A percentile compares a stretch with the other conserved stretches of the same genome.
phyloP scores from a whole-genome alignment of 331 rosid genomes.

The Saraca asoca region DNA sequence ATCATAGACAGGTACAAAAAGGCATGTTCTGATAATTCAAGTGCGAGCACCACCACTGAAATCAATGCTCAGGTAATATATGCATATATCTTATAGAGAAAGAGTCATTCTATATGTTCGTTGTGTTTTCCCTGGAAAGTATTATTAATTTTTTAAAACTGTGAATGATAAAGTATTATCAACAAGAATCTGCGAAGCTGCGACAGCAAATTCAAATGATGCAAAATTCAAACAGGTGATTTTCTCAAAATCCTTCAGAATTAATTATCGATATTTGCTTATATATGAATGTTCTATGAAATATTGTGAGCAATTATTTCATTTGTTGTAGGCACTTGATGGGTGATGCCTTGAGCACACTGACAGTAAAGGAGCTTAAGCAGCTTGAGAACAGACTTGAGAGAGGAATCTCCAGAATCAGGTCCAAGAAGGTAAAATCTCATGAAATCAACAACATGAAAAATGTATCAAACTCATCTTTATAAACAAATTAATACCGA shows the following conservation, averaged over 20 bases:
- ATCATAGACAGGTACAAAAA: constrained; percentile 91
- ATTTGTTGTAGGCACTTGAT: constrained; percentile 81
- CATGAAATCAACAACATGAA: not conserved
- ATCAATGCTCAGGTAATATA: constrained; percentile 75
- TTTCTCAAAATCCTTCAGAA: constrained; percentile 4
- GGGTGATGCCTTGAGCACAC: constrained; percentile 85
- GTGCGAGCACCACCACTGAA: constrained; percentile 63
- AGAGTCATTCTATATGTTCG: too few relatives aligned
- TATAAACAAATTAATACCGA: too few relatives aligned
- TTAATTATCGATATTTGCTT: too few relatives aligned
- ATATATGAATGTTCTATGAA: too few relatives aligned
- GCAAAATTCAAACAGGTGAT: constrained; percentile 90
- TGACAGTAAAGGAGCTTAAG: constrained; percentile 78
- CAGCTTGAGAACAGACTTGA: constrained; percentile 88
- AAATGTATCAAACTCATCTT: too few relatives aligned
- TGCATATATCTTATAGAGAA: too few relatives aligned
- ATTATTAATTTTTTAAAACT: too few relatives aligned
- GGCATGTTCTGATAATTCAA: constrained; percentile 72
- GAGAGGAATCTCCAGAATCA: constrained; percentile 78
- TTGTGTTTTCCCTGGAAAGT: too few relatives aligned
- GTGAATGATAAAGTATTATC: too few relatives aligned
- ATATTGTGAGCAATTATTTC: too few relatives aligned
- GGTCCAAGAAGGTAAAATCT: constrained; percentile 77
- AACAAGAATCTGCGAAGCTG: constrained; percentile 92
- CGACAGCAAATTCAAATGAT: constrained; percentile 90